Base-by-base conservation (phyloP, 2,329 filamentous ascomycete genomes). In the Fusarium oligoseptatum region DNA sequence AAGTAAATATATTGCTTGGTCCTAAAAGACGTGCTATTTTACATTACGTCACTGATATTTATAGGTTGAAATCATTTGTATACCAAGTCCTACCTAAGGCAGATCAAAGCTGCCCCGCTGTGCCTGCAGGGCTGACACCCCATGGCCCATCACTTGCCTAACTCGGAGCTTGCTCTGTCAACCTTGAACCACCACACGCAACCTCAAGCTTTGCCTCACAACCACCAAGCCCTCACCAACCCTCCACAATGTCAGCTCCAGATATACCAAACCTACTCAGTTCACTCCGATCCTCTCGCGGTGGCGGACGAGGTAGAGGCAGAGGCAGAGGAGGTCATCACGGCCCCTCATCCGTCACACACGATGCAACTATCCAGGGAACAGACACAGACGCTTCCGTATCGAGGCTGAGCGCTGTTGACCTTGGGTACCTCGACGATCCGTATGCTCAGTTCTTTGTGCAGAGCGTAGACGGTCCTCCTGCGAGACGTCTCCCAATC, bases 341-440 rank as follows among this genome's bases (percentile, higher is more conserved):
- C 17, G 69, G 77, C 73, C 76, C 73, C 62, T 66, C 78, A 24
- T 75, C 80, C n/a, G 75, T 80, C 48, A 84, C 84, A 56, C 91
- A 92, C 76, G 95, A 98, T 83, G 87, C 88, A 68, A 89, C 93
- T 45, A 92, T 99, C 67, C 96, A 97, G 82, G 91, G 92, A 73
- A 99, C 97, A 4, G 97, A 99, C 83, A 92, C 92, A 70, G 97
- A 99, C 85, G 97, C 97, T 29, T 94, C 94, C 68, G 91, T 95
- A 48, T 98, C 95, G 34, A 91, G 97, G 39, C 86, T 97, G 83
- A 98, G 95, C 81, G 96, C 96, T 14, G 95, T 98, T 17, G 90
- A 93, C 66, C 81, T 95, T 60, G 95, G 95, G 36, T 98, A 98
- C 81, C 86, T 99, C 2, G 85, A 93, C 3, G 97, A 99, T 80